Evolutionary conservation across 2,329 filamentous ascomycete genomes (phyloP).

Genomic region (Fusarium duplospermum): DNA sequence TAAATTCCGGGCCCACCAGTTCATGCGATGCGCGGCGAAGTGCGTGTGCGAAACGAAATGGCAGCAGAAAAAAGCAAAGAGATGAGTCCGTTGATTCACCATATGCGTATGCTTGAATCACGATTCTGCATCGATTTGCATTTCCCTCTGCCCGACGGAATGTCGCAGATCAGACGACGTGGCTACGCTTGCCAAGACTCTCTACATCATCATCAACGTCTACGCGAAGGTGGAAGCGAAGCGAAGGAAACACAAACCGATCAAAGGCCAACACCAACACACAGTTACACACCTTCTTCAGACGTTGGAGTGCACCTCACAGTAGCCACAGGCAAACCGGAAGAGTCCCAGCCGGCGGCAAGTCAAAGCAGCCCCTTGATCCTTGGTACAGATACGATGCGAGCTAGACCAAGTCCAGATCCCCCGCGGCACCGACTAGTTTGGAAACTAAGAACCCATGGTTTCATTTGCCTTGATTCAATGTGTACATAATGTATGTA

Average conservation of each 20-base stretch:
- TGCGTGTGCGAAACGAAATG: background rate
- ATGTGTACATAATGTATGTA: background rate
- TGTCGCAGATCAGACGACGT: slow-evolving; percentile 12
- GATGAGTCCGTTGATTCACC: background rate
- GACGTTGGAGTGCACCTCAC: background rate
- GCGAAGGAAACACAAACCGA: background rate
- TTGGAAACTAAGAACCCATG: slow-evolving; percentile 19
- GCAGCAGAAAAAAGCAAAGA: background rate
- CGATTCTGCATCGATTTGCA: slow-evolving; percentile 19
- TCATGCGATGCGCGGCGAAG: slow-evolving; percentile 11
- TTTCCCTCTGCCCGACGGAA: background rate
- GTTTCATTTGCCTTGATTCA: background rate
- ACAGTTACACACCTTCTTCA: background rate
- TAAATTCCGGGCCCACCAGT: slow-evolving; percentile 12
- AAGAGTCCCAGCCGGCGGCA: slow-evolving; percentile 17
- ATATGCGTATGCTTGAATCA: background rate
- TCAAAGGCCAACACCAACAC: background rate
- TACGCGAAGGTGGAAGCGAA: background rate
- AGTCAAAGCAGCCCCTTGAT: background rate
- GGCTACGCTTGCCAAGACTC: background rate
- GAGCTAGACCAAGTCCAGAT: slow-evolving; percentile 29
- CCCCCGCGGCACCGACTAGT: slow-evolving; percentile 33
- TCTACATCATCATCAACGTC: slow-evolving; percentile 2
- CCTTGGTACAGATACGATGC: slow-evolving; percentile 2
- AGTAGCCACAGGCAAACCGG: background rate